A percentile compares a stretch with the other conserved stretches of the same genome.
These are phyloP conservation scores for Stemphylium vesicarium DNA, from an alignment of 2,329 filamentous ascomycete species.

Conservation along the genomic window DNA sequence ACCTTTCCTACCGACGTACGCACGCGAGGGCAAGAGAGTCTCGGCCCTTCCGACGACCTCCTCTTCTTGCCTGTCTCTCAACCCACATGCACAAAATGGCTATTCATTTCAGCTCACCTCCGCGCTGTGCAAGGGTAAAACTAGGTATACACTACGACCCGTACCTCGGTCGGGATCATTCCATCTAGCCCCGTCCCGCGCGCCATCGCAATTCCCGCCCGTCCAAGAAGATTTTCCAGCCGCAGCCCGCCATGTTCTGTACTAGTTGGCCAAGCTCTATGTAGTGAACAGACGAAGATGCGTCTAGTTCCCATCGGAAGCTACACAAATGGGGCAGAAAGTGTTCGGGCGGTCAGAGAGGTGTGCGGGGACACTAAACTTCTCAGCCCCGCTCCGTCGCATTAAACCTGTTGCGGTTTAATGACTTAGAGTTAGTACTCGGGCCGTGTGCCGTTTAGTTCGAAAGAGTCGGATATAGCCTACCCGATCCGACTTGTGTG, in stretches of 20 bases:
- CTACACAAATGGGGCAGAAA: too few species aligned
- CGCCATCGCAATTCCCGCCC: background rate
- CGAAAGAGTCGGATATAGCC: background rate
- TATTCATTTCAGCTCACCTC: too few species aligned
- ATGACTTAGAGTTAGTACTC: background rate
- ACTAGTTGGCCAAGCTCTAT: too few species aligned
- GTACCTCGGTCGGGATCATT: background rate
- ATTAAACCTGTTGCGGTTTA: background rate
- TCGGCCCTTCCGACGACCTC: too few species aligned
- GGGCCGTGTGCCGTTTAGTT: background rate
- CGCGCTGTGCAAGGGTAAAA: too few species aligned
- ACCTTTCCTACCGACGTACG: too few species aligned
- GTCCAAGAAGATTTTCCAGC: background rate
- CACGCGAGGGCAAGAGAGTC: too few species aligned
- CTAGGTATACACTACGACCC: background rate
- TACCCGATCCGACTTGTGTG: background rate
- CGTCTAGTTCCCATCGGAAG: background rate
- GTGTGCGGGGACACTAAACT: too few species aligned
- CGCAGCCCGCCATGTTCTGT: background rate
- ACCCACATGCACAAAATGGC: too few species aligned
- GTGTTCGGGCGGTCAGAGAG: too few species aligned
- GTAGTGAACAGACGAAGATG: background rate
- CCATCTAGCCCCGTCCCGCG: too few species aligned
- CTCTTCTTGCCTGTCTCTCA: too few species aligned
- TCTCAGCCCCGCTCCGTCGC: background rate